These are phyloP conservation scores for Psilocybe cyanescens DNA, from an alignment of 768 basidiomycete genomes.

Conservation along the genomic window DNA sequence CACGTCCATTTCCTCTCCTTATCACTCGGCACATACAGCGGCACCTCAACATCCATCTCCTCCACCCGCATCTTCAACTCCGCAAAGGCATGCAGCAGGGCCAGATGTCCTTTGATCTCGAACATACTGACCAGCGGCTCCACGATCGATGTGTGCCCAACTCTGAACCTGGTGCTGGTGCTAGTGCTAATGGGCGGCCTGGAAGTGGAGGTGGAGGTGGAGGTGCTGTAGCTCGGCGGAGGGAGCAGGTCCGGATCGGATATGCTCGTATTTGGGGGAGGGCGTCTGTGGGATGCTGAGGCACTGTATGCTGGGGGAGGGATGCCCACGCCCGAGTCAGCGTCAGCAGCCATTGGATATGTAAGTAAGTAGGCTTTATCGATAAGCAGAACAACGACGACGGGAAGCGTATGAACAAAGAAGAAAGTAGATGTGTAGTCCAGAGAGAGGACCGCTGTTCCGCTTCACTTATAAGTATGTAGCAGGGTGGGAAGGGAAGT, in stretches of 20 bases:
- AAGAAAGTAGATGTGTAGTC: not conserved
- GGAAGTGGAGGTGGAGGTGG: slow-evolving; percentile 11
- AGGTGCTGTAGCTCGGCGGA: slow-evolving; percentile 31
- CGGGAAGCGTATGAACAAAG: not conserved
- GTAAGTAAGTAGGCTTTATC: too few relatives aligned
- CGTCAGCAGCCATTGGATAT: not conserved
- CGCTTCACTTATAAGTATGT: too few relatives aligned
- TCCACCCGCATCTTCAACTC: slow-evolving; percentile 31
- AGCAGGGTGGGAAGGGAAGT: too few relatives aligned
- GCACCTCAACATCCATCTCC: slow-evolving; percentile 4
- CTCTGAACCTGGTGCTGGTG: slow-evolving; percentile 24
- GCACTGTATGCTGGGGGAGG: slow-evolving; percentile 16
- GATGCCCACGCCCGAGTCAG: too few relatives aligned
- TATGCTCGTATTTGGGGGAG: not conserved
- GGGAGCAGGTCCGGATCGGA: not conserved
- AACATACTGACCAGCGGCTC: slow-evolving; percentile 31
- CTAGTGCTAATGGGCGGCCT: too few relatives aligned
- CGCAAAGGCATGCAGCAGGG: slow-evolving; percentile 35
- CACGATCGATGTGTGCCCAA: slow-evolving; percentile 26
- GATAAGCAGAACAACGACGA: too few relatives aligned
- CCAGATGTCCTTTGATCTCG: slow-evolving; percentile 37
- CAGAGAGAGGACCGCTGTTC: too few relatives aligned
- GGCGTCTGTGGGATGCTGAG: not conserved
- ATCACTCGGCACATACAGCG: slow-evolving; percentile 21
- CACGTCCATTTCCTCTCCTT: slow-evolving; percentile 35